These are phyloP conservation scores for Ophiostoma sp. DNA, from an alignment of 2,329 filamentous ascomycete species.

Conservation along the genomic window DNA sequence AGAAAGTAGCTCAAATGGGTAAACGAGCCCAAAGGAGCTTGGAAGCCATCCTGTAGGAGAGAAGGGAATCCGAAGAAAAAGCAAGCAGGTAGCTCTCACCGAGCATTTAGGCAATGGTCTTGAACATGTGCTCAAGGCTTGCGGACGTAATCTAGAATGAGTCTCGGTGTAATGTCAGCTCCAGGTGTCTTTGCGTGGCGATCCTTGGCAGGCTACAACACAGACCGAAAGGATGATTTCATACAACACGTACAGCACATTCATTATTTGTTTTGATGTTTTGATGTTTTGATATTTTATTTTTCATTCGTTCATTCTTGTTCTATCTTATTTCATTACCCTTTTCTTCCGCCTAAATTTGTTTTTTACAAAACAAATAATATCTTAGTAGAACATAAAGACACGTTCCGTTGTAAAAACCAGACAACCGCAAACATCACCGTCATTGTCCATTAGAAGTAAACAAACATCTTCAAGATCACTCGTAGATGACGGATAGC, in stretches of 20 bases:
- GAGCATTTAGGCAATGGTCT: background rate
- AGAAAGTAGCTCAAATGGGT: too few species aligned
- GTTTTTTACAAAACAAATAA: too few species aligned
- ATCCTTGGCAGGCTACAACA: background rate
- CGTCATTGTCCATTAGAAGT: background rate
- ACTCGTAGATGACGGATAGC: background rate
- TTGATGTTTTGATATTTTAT: background rate
- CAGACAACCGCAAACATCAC: background rate
- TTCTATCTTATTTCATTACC: background rate
- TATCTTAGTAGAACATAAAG: too few species aligned
- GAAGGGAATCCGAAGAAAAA: too few species aligned
- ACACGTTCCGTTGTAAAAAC: too few species aligned
- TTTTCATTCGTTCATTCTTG: background rate
- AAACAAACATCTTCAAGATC: background rate
- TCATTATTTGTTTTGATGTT: too few species aligned
- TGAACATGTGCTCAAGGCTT: background rate
- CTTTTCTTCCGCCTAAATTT: too few species aligned
- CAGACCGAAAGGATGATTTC: too few species aligned
- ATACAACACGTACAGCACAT: too few species aligned
- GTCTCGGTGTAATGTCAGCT: background rate
- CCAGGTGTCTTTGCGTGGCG: background rate
- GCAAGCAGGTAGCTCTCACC: background rate
- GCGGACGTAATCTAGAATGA: background rate
- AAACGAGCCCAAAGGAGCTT: too few species aligned
- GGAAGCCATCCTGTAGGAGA: too few species aligned